phyloP scores from a whole-genome alignment of 495 filamentous ascomycete species.

The Amorphotheca resinae region DNA sequence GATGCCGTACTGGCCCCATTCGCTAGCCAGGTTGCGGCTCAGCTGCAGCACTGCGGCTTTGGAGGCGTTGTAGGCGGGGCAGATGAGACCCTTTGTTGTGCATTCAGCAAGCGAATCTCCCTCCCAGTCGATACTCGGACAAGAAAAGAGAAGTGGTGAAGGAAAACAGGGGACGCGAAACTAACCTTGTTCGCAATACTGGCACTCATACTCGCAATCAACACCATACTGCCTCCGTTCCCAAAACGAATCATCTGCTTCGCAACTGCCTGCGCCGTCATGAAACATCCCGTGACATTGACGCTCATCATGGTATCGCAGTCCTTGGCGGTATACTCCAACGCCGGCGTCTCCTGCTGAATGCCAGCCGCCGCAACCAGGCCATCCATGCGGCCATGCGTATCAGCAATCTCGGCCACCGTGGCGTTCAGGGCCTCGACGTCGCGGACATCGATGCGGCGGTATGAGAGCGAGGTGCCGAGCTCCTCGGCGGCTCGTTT shows the following conservation, averaged over 20 bases:
- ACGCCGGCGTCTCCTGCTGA: conserved; percentile 57
- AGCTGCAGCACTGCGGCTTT: conserved; percentile 85
- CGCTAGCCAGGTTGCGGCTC: conserved; percentile 68
- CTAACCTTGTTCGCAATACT: conserved; percentile 57
- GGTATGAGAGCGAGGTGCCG: conserved; percentile 60
- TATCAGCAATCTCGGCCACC: conserved; percentile 53
- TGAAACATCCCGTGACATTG: conserved; percentile 66
- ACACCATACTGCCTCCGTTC: conserved; percentile 49
- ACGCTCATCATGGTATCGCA: conserved; percentile 56
- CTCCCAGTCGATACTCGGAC: background rate
- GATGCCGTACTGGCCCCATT: conserved; percentile 81
- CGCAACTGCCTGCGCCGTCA: conserved; percentile 65
- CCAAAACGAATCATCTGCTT: conserved; percentile 56
- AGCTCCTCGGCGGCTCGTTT: conserved; percentile 51
- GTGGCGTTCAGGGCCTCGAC: conserved; percentile 52
- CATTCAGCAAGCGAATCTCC: background rate
- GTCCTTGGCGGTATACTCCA: conserved; percentile 49
- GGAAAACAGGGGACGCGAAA: conserved; percentile 12
- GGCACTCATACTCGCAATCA: conserved; percentile 73
- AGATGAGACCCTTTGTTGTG: conserved; percentile 51
- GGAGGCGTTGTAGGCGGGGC: conserved; percentile 80
- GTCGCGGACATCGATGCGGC: conserved; percentile 77
- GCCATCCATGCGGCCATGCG: conserved; percentile 65
- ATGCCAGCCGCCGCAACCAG: conserved; percentile 73
- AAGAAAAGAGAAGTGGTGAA: conserved; percentile 30